Evolutionary conservation across 345 rosid genomes (phyloP), one percentile per base, ranked within the genome.

Genomic region (Nasturtium officinale): DNA sequence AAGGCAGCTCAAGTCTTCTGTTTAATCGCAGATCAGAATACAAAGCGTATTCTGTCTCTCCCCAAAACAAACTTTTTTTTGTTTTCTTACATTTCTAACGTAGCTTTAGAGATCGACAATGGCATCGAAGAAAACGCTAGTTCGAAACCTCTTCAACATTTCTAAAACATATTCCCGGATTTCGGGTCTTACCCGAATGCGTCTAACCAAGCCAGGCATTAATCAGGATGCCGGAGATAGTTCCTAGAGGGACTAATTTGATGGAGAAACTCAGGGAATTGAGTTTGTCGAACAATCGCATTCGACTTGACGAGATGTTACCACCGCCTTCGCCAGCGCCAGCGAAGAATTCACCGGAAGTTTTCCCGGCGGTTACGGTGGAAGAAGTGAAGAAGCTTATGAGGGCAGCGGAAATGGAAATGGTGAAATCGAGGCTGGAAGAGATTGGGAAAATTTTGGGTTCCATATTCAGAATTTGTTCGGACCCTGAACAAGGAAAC

Each of bases 361-460:
- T 1, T 26, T 69, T 69, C 4, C 53, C 75, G 38, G 79, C 71
- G 30, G 71, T 94, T 55, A 85, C 94, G 72, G 88, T 78, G 73
- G 86, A 68, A 67, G 96, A 86, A 21, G 90, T 86, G 81, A 89
- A 84, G 89, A 95, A 92, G 89, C 69, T 95, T 47, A 67, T 92
- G 75, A 83, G 72, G 75, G 94, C 81, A 66, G 92, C 88, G 72
- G 96, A 85, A 74, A 46, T 92, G 82, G 97, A 90, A 77, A 67
- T 69, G 77, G 85, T 90, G 70, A 91, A 90, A 80, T 73, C 87
- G 71, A 85, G 71, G 85, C 72, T 92, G 76, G 81, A 88, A 72
- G 85, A 75, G 54, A 80, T 79, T 23, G 87, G 83, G 60, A 82
- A 81, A 28, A 64, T 10, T 10, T 15, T 91, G 90, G 92, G 78